Evolutionary conservation across 2,329 filamentous ascomycete genomes (phyloP).

Genomic region (Penicillium janthinellum): DNA sequence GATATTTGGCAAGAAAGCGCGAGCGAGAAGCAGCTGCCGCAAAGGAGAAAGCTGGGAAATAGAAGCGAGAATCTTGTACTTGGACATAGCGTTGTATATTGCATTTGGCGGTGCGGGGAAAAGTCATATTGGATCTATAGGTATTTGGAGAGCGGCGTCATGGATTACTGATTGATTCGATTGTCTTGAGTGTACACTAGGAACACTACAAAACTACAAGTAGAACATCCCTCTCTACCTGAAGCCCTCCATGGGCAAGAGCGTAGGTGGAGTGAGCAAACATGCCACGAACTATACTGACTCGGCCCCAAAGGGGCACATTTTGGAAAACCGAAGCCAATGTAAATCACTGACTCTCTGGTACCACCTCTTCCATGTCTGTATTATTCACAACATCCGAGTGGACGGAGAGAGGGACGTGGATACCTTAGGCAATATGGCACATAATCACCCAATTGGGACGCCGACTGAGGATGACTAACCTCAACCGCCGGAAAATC

Average conservation of each 20-base stretch:
- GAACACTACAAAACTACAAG: no score
- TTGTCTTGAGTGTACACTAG: not conserved
- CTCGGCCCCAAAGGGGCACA: no score
- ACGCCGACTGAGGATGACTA: not conserved
- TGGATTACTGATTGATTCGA: not conserved
- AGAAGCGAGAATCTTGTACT: not conserved
- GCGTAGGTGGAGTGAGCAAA: no score
- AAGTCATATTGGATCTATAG: not conserved
- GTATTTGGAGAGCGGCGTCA: constrained; percentile 2
- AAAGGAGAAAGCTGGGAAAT: constrained; percentile 24
- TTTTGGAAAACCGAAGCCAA: no score
- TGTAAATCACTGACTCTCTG: no score
- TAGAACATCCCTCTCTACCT: no score
- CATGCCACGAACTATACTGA: no score
- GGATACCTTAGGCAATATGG: not conserved
- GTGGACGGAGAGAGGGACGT: no score
- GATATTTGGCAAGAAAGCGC: constrained; percentile 62
- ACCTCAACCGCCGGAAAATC: constrained; percentile 1
- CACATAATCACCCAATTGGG: not conserved
- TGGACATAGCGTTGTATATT: not conserved
- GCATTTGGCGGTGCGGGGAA: not conserved
- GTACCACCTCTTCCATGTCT: no score
- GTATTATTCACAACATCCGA: no score
- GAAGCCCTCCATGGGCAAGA: no score
- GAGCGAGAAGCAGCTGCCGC: constrained; percentile 49